phyloP scores from a whole-genome alignment of 148 eudicot genomes.

The Persicaria tinctoria region DNA sequence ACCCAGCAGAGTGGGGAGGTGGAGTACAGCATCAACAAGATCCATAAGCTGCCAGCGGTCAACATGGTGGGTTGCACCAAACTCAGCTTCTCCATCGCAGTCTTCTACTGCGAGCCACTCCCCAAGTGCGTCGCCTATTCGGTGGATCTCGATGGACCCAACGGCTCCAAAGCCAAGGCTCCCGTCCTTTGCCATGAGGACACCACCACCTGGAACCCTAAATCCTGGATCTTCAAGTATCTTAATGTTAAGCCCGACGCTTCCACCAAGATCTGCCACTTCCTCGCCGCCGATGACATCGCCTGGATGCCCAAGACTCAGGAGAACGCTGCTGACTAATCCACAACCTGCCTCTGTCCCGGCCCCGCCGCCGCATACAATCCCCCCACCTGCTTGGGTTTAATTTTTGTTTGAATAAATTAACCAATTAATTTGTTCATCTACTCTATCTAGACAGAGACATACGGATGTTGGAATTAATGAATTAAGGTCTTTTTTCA shows the following conservation, averaged over 20 bases:
- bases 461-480: no score
- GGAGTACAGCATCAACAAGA: conserved; percentile 3
- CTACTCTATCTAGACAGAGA: no score
- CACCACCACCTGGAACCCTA: conserved; percentile 33
- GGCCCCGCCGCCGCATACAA: no score
- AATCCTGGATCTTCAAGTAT: conserved; percentile 30
- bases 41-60: background rate
- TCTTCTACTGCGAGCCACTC: conserved; percentile 25
- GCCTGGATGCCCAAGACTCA: conserved; percentile 21
- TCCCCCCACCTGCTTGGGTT: no score
- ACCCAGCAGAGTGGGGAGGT: no score
- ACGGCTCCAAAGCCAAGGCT: conserved; percentile 11
- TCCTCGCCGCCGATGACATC: conserved; percentile 31
- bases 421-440: no score
- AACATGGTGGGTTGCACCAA: conserved; percentile 19
- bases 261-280: conserved; percentile 23
- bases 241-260: conserved; percentile 26
- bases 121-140: conserved; percentile 13
- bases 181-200: conserved; percentile 21
- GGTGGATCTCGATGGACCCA: conserved; percentile 15
- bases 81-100: conserved; percentile 19
- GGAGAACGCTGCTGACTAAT: background rate
- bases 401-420: no score
- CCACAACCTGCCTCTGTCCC: no score
- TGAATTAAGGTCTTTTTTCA: no score